A percentile compares a stretch with the other conserved stretches of the same genome.
phyloP scores from a whole-genome alignment of 768 basidiomycete species.

The Kwoniella shandongensis region DNA sequence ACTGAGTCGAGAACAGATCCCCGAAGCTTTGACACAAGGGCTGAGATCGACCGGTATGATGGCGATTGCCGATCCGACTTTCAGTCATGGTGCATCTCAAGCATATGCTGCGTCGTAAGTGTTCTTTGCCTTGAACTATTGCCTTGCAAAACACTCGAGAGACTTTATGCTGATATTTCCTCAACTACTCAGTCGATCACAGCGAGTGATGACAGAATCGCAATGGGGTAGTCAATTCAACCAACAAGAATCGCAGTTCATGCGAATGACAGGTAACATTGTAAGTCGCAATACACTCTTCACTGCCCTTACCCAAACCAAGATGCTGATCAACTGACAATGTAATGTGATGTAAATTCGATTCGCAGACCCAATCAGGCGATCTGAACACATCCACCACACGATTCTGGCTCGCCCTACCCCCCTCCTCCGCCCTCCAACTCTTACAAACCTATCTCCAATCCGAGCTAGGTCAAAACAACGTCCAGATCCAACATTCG shows the following conservation, averaged over 20 bases:
- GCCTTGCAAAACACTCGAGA: too few relatives aligned
- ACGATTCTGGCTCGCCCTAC: conserved; percentile 41
- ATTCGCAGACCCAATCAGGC: conserved; percentile 41
- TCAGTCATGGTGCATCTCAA: conserved; percentile 25
- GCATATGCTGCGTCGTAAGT: conserved; percentile 38
- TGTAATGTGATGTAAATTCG: too few relatives aligned
- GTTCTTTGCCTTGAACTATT: neutral
- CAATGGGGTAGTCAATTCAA: conserved; percentile 44
- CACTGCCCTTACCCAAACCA: too few relatives aligned
- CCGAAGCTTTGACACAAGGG: conserved; percentile 68
- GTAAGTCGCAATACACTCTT: too few relatives aligned
- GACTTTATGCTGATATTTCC: too few relatives aligned
- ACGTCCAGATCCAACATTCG: conserved; percentile 16
- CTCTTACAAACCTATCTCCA: conserved; percentile 27
- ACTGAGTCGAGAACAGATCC: conserved; percentile 61
- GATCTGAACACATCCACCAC: conserved; percentile 38
- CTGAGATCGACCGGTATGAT: conserved; percentile 73
- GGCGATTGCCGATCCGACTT: conserved; percentile 65
- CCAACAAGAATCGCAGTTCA: conserved; percentile 49
- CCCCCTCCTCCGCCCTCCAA: conserved; percentile 20
- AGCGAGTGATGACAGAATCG: conserved; percentile 19
- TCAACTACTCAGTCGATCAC: conserved; percentile 9
- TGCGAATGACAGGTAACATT: conserved; percentile 47
- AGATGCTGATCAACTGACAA: too few relatives aligned
- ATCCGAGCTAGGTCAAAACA: conserved; percentile 26